Percentiles rank a stretch among this genome's conserved stretches.
phyloP scores from a whole-genome alignment of 768 basidiomycete genomes.

The Phaffia tasmanica region DNA sequence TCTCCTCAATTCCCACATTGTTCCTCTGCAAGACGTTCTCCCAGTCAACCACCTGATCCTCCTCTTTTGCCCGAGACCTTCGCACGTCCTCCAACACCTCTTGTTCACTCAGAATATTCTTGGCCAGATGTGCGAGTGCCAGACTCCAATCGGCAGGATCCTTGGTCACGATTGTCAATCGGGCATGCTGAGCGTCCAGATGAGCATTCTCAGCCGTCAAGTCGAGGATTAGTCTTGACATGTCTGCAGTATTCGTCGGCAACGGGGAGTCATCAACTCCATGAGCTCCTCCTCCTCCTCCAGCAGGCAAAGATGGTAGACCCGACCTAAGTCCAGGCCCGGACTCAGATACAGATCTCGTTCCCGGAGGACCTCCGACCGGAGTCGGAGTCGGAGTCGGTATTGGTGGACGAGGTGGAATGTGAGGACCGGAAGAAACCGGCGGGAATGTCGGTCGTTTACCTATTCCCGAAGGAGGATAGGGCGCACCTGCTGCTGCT shows the following conservation, averaged over 20 bases:
- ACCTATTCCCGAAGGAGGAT: constrained; percentile 1
- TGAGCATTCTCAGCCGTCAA: constrained; percentile 14
- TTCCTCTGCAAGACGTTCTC: constrained; percentile 24
- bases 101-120: constrained; percentile 20
- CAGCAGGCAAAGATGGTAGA: not conserved
- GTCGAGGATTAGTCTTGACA: constrained; percentile 21
- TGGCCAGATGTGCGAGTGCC: constrained; percentile 12
- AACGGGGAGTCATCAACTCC: not conserved
- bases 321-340: not conserved
- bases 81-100: constrained; percentile 21
- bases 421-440: too few relatives aligned
- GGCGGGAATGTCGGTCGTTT: constrained; percentile 4
- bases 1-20: constrained; percentile 25
- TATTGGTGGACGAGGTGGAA: not conserved
- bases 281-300: too few relatives aligned
- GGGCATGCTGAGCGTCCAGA: constrained; percentile 23
- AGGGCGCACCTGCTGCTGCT: not conserved
- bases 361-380: not conserved
- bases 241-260: constrained; percentile 20
- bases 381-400: not conserved
- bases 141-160: constrained; percentile 25
- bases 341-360: not conserved
- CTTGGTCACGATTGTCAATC: constrained; percentile 16
- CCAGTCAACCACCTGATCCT: constrained; percentile 20
- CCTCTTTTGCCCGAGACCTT: constrained; percentile 11